Percentiles rank a stretch among this genome's conserved stretches.
phyloP scores from a whole-genome alignment of 129 eudicot species.

The Daucus carota region DH1_v3.0 NC_030382.2:38325001-38325500 shows the following conservation, averaged over 20 bases:
- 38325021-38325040: neutral
- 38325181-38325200: neutral
- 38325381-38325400: slow-evolving; percentile 98
- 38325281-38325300: neutral
- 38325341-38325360: slow-evolving; percentile 99
- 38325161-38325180: neutral
- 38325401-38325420: slow-evolving; percentile 68
- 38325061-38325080: neutral
- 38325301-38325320: neutral
- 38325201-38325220: neutral
- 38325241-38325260: neutral
- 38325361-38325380: slow-evolving; percentile 86
- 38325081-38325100: neutral
- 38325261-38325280: neutral
- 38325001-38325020: slow-evolving; percentile 30
- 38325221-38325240: neutral
- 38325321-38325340: slow-evolving; percentile 40
- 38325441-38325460: neutral
- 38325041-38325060: neutral
- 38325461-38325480: neutral
- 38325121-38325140: neutral
- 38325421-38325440: slow-evolving; percentile 58
- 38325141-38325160: neutral
- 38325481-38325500: neutral
- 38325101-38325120: neutral